Conservation (phyloP, 768 basidiomycete species). For the Tricholoma sp. region DNA sequence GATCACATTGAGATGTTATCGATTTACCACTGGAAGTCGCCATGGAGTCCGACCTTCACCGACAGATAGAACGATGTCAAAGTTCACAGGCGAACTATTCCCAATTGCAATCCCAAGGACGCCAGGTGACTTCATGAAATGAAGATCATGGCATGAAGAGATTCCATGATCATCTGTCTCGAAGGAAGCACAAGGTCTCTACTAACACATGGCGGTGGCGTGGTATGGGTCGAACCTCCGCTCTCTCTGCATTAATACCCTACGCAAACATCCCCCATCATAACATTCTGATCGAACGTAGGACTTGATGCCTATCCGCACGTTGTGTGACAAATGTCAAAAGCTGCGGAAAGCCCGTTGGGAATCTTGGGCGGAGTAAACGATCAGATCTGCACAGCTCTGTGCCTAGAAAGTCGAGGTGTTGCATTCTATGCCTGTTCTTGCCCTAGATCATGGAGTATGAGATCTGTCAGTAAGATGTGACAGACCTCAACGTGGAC, state of each 20-base stretch:
- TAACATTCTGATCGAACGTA: neutral
- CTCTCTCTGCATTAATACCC: neutral
- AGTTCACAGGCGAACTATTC: neutral
- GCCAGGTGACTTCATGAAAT: neutral
- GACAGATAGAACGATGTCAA: neutral
- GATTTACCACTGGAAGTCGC: no score
- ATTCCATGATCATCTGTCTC: neutral
- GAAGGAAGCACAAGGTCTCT: neutral
- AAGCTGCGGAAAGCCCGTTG: neutral
- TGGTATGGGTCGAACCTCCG: neutral
- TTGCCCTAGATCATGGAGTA: neutral
- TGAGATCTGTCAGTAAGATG: neutral
- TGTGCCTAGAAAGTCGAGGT: neutral
- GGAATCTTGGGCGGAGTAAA: neutral
- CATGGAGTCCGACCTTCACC: no score
- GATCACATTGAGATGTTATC: no score
- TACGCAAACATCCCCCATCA: neutral
- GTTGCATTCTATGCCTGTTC: neutral
- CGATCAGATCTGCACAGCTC: neutral
- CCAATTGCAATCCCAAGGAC: neutral
- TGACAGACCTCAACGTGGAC: neutral
- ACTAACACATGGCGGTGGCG: neutral
- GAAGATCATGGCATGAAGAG: neutral
- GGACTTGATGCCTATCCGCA: no score
- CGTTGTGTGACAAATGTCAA: no score